Evolutionary conservation across 2,329 filamentous ascomycete species (phyloP).

Genomic region (Chaetothyriales sp.): DNA sequence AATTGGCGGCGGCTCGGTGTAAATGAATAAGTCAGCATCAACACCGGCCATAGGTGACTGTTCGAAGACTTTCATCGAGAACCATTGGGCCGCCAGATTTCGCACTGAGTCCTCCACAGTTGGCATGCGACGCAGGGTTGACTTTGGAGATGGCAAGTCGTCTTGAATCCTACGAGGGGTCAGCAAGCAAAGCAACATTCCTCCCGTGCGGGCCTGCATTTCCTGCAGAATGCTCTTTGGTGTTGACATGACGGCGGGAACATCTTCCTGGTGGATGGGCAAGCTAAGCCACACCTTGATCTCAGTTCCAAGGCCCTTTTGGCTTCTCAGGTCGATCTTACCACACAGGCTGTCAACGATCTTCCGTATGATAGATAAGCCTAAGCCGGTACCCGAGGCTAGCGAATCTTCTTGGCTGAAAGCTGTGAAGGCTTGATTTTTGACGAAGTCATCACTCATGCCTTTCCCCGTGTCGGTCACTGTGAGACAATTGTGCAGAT

Average conservation of each 20-base stretch:
- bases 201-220: slow-evolving; percentile 5
- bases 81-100: slow-evolving; percentile 10
- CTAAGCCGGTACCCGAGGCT: slow-evolving; percentile 38
- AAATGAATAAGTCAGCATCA: slow-evolving; percentile 13
- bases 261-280: slow-evolving; percentile 1
- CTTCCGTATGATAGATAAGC: slow-evolving; percentile 49
- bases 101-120: slow-evolving; percentile 11
- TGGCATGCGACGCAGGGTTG: slow-evolving; percentile 7
- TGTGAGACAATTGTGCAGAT: slow-evolving; percentile 25
- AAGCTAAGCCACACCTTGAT: slow-evolving; percentile 24
- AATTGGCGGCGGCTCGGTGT: slow-evolving; percentile 18
- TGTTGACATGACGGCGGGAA: background rate
- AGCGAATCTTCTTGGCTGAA: slow-evolving; percentile 48
- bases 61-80: slow-evolving; percentile 4
- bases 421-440: slow-evolving; percentile 45
- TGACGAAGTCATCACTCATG: slow-evolving; percentile 50
- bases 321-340: slow-evolving; percentile 43
- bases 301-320: slow-evolving; percentile 42
- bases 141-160: background rate
- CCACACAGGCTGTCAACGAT: slow-evolving; percentile 49
- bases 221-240: slow-evolving; percentile 6
- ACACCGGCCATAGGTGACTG: slow-evolving; percentile 4
- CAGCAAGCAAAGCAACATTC: slow-evolving; percentile 10
- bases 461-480: slow-evolving; percentile 54
- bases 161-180: background rate